Base-by-base conservation (phyloP, 805 yeast species). In the Metschnikowia chrysomelidarum region DNA sequence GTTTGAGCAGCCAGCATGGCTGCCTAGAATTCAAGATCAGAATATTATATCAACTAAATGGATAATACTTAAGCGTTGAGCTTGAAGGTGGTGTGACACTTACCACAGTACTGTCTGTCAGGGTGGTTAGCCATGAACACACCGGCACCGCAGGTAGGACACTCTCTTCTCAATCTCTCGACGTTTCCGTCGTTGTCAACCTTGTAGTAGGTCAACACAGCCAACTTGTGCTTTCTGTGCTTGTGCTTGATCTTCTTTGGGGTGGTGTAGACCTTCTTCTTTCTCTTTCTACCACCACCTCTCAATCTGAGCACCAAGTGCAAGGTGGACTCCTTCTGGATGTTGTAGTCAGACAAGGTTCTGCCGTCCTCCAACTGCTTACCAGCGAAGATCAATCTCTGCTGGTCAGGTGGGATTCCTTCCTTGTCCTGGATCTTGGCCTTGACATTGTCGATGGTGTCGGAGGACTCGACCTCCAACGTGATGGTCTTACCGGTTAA, bases 191-290 rank as follows among this genome's bases (percentile, higher is more conserved):
- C 98, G 69, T 83, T 86, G 74, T 88, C 95, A 64, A 93, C 97
- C 82, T 91, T 89, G 88, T 89, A 93, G 93, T 91, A 93, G 69
- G 94, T 88, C 73, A 93, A 85, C 72, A 93, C 97, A 74, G 97
- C 98, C 67, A 93, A 81, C 86, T 93, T 93, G 76, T 86, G 87
- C 82, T 91, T 93, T 87, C 86, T 93, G 85, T 87, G 96, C 85
- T 88, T 89, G 94, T 93, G 98, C 78, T 76, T 87, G 78, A 93
- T 87, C 85, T 89, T 94, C 89, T 93, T 93, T 80, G 98, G 98
- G 69, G 98, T 91, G 78, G 98, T 91, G 91, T 91, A 93, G 70
- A 88, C 97, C 95, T 91, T 91, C 96, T 93, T 93, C 93, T 93
- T 93, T 83, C 96, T 91, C 93, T 93, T 93, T 87, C 89, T 93